A percentile compares a stretch with the other conserved stretches of the same genome.
These are phyloP conservation scores for Apostasia shenzhenica DNA, from an alignment of 106 monocot species.

Conservation along the genomic window DNA sequence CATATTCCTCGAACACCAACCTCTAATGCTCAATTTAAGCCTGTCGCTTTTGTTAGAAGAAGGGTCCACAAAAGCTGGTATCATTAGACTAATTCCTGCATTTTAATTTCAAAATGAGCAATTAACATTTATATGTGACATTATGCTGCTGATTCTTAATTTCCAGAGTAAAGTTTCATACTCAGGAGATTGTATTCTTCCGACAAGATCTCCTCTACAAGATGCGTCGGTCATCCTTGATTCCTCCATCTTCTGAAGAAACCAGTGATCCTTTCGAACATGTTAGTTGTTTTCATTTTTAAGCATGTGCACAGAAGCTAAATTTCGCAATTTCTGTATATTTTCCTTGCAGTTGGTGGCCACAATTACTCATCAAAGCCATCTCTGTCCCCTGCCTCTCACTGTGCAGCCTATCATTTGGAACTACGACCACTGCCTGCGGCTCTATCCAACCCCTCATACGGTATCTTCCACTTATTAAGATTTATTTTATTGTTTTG, in stretches of 20 bases:
- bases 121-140: too few relatives aligned
- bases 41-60: too few relatives aligned
- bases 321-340: neutral
- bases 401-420: slow-evolving; percentile 94
- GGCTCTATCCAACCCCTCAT: slow-evolving; percentile 88
- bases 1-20: too few relatives aligned
- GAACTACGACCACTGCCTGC: slow-evolving; percentile 96
- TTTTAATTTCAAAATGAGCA: too few relatives aligned
- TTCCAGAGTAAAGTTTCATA: slow-evolving; percentile 78
- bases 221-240: slow-evolving; percentile 79
- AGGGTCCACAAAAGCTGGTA: too few relatives aligned
- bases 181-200: slow-evolving; percentile 95
- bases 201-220: slow-evolving; percentile 87
- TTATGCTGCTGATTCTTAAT: neutral
- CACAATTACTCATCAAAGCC: slow-evolving; percentile 97
- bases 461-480: slow-evolving; percentile 31
- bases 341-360: slow-evolving; percentile 76
- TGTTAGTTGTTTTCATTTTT: slow-evolving; percentile 28
- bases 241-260: slow-evolving; percentile 81
- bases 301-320: neutral
- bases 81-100: too few relatives aligned
- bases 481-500: neutral
- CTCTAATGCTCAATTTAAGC: too few relatives aligned
- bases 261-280: slow-evolving; percentile 87
- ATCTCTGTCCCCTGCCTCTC: slow-evolving; percentile 93